These are phyloP conservation scores for Volvariella volvacea DNA, from an alignment of 1,284 basidiomycete genomes.

Conservation along the genomic window DNA sequence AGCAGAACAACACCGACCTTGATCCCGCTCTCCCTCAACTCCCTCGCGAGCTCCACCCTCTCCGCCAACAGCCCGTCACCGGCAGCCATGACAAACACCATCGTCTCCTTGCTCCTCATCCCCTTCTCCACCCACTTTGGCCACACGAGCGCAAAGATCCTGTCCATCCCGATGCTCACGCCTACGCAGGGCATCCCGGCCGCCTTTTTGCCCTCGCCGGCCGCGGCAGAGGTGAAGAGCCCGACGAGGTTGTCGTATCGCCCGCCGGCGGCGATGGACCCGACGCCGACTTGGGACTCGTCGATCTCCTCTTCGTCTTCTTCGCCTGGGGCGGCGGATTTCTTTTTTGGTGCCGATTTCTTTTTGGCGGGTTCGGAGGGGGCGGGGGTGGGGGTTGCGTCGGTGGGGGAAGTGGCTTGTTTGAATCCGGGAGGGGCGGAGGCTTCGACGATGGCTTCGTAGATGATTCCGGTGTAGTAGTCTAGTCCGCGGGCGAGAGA, in stretches of 20 bases:
- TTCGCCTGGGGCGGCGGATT: conserved; percentile 26
- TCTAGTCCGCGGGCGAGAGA: conserved; percentile 95
- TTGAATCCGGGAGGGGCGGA: conserved; percentile 86
- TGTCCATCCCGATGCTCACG: conserved; percentile 89
- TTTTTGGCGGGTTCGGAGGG: conserved; percentile 44
- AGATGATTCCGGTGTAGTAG: conserved; percentile 99
- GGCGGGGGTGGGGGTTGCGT: conserved; percentile 28
- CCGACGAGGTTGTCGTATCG: conserved; percentile 97
- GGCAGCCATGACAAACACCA: conserved; percentile 91
- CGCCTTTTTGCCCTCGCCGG: conserved; percentile 54
- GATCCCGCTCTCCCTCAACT: conserved; percentile 84
- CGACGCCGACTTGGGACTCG: conserved; percentile 91
- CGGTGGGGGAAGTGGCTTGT: conserved; percentile 39
- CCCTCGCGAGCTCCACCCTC: conserved; percentile 77
- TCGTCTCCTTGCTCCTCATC: conserved; percentile 84
- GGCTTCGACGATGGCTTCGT: conserved; percentile 91
- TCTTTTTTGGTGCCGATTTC: conserved; percentile 43
- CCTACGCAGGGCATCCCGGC: conserved; percentile 84
- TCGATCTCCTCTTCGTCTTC: conserved; percentile 86
- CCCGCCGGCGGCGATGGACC: conserved; percentile 96
- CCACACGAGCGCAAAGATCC: conserved; percentile 94
- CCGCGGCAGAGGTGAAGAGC: conserved; percentile 81
- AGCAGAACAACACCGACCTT: conserved; percentile 50
- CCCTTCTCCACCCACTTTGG: conserved; percentile 75
- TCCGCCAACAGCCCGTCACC: conserved; percentile 89